Evolutionary conservation across 805 yeast genomes (phyloP), one percentile per base, ranked within the genome.

Genomic region (Ascoidea rubescens): DNA sequence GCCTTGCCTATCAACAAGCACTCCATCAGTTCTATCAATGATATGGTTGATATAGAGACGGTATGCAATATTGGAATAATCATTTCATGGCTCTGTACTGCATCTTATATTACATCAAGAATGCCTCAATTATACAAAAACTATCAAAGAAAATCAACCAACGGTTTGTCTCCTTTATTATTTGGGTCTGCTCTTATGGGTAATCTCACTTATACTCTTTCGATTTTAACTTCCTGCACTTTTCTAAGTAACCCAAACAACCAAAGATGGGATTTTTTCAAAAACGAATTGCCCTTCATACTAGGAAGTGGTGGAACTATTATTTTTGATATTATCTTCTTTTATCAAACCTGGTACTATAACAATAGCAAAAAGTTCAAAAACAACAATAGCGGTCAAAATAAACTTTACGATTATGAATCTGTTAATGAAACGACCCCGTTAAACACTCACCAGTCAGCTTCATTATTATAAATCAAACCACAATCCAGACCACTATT

Each of bases 221-320:
- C 95, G 5, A 88, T 91, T 31, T 58, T 89, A 46, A 71, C 83
- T 1, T 79, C 87, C 49, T 75, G 86, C 67, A 71, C 71, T 12
- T 80, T 79, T 64, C 52, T 71, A 49, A 31, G 50, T 33, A 55
- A 58, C 5, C 59, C 59, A n/a, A 62, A 67, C 14, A 67, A 64
- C 1, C 67, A 71, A 46, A 70, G 68, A 57, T 58, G 57, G 52
- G 67, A 57, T 5, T 90, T 85, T 61, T 65, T 88, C 31, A 57
- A 69, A 57, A 80, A 78, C 48, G 96, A 89, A 60, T 63, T 87
- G 51, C 96, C 97, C 0, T 90, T 82, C 61, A 72, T 91, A 37
- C 60, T 88, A 31, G 96, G 97, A 1, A 82, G 93, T 57, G 76
- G 87, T 0, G 96, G 97, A 5, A 89, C 97, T 0, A 75, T 89